Percentiles rank a stretch among this genome's conserved stretches.
phyloP scores from a whole-genome alignment of 129 eudicot genomes.

The Solidago caesia region DNA sequence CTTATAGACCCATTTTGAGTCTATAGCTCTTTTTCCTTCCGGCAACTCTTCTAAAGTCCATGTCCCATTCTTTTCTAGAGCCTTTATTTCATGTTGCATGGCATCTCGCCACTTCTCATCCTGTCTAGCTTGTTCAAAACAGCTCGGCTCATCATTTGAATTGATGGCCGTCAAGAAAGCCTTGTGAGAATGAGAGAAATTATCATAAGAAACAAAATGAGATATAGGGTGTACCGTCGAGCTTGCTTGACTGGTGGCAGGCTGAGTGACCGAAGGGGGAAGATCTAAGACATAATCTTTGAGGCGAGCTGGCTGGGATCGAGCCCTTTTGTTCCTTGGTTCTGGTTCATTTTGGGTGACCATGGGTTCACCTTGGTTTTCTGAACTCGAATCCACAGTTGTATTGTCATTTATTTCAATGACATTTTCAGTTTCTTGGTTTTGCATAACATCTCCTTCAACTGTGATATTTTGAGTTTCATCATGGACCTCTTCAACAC shows the following conservation, averaged over 20 bases:
- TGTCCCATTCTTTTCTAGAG: neutral
- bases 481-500: too few species aligned
- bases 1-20: neutral
- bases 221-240: neutral
- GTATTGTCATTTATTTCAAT: too few species aligned
- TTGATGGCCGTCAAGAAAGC: too few species aligned
- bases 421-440: too few species aligned
- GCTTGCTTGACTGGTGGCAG: neutral
- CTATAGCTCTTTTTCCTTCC: neutral
- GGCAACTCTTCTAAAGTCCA: neutral
- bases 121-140: neutral
- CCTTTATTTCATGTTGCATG: neutral
- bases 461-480: too few species aligned
- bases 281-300: neutral
- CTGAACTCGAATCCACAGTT: too few species aligned
- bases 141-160: neutral
- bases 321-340: too few species aligned
- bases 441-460: too few species aligned
- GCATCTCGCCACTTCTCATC: neutral
- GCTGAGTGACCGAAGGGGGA: neutral
- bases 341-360: neutral
- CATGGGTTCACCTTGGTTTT: too few species aligned
- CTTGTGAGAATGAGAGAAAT: neutral
- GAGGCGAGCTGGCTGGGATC: neutral
- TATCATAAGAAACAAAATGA: neutral